Percentiles rank a stretch among this genome's conserved stretches.
These are phyloP conservation scores for Scolecobasidium constrictum DNA, from an alignment of 2,329 filamentous ascomycete species.

Conservation along the genomic window DNA sequence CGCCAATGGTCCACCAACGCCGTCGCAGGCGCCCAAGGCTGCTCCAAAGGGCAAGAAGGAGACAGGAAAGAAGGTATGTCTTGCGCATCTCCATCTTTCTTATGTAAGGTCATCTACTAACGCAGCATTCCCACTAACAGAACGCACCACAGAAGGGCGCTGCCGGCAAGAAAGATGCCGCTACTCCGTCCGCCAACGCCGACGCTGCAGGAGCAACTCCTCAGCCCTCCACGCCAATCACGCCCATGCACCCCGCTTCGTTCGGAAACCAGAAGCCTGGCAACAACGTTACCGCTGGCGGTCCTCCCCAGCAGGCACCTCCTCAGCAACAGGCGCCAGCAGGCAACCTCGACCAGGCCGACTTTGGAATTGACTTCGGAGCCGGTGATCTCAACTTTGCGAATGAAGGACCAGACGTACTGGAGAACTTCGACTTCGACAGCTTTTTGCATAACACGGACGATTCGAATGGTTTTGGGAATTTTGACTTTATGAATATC, in stretches of 20 bases:
- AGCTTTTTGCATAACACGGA: slow-evolving; percentile 50
- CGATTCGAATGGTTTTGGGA: slow-evolving; percentile 20
- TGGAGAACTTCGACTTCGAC: slow-evolving; percentile 57
- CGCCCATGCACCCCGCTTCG: slow-evolving; percentile 29
- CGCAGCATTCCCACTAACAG: slow-evolving; percentile 19
- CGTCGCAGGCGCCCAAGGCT: slow-evolving; percentile 60
- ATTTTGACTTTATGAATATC: slow-evolving; percentile 7
- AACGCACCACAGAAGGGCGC: slow-evolving; percentile 26
- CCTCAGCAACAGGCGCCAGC: neutral
- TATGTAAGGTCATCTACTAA: slow-evolving; percentile 14
- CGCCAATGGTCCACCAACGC: slow-evolving; percentile 57
- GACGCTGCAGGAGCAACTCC: slow-evolving; percentile 36
- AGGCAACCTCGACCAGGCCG: neutral
- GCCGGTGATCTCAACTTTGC: slow-evolving; percentile 23
- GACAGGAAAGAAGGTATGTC: slow-evolving; percentile 16
- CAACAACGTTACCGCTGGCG: slow-evolving; percentile 1
- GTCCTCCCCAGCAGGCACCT: neutral
- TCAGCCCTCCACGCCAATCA: slow-evolving; percentile 37
- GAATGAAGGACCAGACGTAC: slow-evolving; percentile 51
- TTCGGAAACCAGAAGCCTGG: slow-evolving; percentile 12
- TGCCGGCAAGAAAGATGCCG: slow-evolving; percentile 28
- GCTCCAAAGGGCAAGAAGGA: slow-evolving; percentile 67
- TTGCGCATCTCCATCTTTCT: slow-evolving; percentile 11
- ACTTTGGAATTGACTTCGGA: neutral
- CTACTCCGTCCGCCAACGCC: slow-evolving; percentile 28